phyloP scores from a whole-genome alignment of 2,329 filamentous ascomycete genomes.

The Colletotrichum brevisporum region DNA sequence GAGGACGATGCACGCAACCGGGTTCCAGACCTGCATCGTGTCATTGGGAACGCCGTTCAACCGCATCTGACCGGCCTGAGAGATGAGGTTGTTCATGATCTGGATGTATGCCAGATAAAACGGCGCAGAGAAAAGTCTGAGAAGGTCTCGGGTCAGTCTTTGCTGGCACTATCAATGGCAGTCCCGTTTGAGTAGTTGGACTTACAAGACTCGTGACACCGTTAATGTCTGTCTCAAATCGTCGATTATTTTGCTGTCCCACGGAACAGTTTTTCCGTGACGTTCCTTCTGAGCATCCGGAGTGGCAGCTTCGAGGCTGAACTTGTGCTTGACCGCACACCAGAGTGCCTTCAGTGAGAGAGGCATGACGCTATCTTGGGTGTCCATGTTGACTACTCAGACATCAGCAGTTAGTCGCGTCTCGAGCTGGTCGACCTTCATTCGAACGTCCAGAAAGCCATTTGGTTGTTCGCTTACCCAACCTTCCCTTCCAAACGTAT shows the following conservation, averaged over 20 bases:
- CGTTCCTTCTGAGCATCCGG: constrained; percentile 57
- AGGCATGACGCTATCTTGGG: not conserved
- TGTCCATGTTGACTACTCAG: not conserved
- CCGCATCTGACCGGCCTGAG: constrained; percentile 67
- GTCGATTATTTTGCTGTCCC: constrained; percentile 79
- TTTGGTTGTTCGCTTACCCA: constrained; percentile 27
- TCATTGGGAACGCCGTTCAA: constrained; percentile 69
- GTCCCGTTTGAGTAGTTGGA: constrained; percentile 44
- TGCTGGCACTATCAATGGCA: too few species aligned
- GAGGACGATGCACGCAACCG: constrained; percentile 66
- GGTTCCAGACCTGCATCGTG: constrained; percentile 68
- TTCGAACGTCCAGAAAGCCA: not conserved
- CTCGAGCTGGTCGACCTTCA: too few species aligned
- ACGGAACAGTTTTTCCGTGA: constrained; percentile 61
- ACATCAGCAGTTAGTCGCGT: not conserved
- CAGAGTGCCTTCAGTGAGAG: not conserved
- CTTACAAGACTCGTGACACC: constrained; percentile 77
- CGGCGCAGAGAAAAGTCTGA: constrained; percentile 28
- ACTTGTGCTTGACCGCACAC: not conserved
- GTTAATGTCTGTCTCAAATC: constrained; percentile 72
- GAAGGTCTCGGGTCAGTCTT: not conserved
- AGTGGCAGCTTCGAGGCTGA: constrained; percentile 58
- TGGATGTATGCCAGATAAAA: constrained; percentile 63
- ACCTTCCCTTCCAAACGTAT: constrained; percentile 19
- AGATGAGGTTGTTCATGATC: constrained; percentile 68